These are phyloP conservation scores for Rauvolfia tetraphylla DNA, from an alignment of 257 asterid genomes.

Conservation along the genomic window DNA sequence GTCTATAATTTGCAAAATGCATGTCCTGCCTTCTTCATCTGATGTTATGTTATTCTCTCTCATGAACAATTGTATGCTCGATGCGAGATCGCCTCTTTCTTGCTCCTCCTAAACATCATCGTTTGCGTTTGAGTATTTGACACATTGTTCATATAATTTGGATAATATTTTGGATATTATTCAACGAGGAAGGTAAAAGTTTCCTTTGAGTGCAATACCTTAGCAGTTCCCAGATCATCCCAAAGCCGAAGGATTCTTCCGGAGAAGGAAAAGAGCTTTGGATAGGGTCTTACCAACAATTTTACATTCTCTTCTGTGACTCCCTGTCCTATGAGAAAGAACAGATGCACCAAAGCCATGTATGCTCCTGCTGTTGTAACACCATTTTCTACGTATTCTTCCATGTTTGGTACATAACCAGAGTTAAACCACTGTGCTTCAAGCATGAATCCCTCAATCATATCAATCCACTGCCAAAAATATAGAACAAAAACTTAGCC, in stretches of 20 bases:
- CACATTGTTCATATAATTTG: no score
- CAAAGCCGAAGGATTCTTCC: conserved; percentile 71
- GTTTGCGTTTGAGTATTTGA: not conserved
- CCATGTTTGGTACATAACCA: conserved; percentile 45
- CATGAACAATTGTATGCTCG: conserved; percentile 53
- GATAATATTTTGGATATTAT: no score
- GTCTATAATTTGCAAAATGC: conserved; percentile 37
- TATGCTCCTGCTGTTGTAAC: conserved; percentile 68
- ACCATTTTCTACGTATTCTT: conserved; percentile 62
- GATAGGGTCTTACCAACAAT: conserved; percentile 45
- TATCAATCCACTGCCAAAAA: conserved; percentile 57
- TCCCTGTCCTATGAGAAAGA: conserved; percentile 67
- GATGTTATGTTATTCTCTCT: conserved; percentile 38
- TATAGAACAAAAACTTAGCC: not conserved
- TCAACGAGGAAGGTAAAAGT: not conserved
- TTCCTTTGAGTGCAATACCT: conserved; percentile 28
- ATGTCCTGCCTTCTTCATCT: conserved; percentile 45
- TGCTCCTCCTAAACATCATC: conserved; percentile 46
- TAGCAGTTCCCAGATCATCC: conserved; percentile 69
- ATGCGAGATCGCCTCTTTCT: conserved; percentile 68
- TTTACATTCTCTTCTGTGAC: conserved; percentile 38
- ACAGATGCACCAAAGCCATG: conserved; percentile 65
- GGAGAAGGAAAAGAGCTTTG: conserved; percentile 52
- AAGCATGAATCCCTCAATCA: conserved; percentile 60
- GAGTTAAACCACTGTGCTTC: conserved; percentile 62